Percentiles rank a stretch among this genome's conserved stretches.
Conservation (phyloP, 2,329 filamentous ascomycete genomes). For the Aureobasidium pullulans region DNA sequence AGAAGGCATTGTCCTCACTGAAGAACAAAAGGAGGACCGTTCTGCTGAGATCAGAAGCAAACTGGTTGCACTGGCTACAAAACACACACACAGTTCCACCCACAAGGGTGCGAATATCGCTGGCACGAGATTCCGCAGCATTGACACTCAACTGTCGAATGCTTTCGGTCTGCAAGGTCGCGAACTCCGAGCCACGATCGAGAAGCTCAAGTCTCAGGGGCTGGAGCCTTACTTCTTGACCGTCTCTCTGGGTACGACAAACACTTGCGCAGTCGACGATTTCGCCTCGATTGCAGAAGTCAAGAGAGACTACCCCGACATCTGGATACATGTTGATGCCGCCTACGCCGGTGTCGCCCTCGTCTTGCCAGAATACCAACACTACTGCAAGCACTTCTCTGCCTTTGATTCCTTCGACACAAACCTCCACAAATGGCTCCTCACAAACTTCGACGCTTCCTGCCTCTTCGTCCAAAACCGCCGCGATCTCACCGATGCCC, state of each 20-base stretch:
- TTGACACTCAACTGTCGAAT: constrained; percentile 55
- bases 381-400: constrained; percentile 54
- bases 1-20: constrained; percentile 31
- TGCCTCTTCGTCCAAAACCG: constrained; percentile 73
- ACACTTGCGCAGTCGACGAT: constrained; percentile 80
- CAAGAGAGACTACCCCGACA: constrained; percentile 45
- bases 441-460: constrained; percentile 85
- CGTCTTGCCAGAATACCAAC: constrained; percentile 71
- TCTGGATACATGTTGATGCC: constrained; percentile 93
- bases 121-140: constrained; percentile 69
- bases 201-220: constrained; percentile 58
- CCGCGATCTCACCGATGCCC: constrained; percentile 66
- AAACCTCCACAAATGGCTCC: constrained; percentile 97
- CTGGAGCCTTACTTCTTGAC: constrained; percentile 84
- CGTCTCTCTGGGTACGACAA: constrained; percentile 76
- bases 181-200: constrained; percentile 54
- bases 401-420: constrained; percentile 83
- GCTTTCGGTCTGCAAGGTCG: constrained; percentile 64
- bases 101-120: constrained; percentile 83
- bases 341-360: constrained; percentile 86
- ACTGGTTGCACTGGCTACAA: constrained; percentile 73
- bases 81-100: constrained; percentile 73
- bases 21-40: constrained; percentile 60
- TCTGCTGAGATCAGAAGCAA: constrained; percentile 58
- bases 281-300: constrained; percentile 61